A percentile compares a stretch with the other conserved stretches of the same genome.
These are phyloP conservation scores for Ulota crispa DNA, from an alignment of 225 moss, liverwort and hornwort genomes.

Conservation along the genomic window DNA sequence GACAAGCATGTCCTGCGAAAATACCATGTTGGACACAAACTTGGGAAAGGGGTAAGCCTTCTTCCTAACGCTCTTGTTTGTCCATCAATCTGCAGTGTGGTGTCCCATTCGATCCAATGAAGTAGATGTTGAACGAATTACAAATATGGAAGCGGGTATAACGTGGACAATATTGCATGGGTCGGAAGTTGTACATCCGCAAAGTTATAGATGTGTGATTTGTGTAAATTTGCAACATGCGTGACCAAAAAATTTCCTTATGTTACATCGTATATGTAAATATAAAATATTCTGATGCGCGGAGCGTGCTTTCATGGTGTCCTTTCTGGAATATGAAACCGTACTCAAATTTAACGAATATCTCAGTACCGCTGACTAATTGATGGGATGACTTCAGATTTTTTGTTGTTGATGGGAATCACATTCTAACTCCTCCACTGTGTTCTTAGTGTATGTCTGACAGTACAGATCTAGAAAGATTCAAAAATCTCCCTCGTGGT, in stretches of 20 bases:
- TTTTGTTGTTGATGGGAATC: neutral
- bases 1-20: constrained; percentile 61
- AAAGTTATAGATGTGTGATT: neutral
- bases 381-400: neutral
- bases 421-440: neutral
- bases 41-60: constrained; percentile 51
- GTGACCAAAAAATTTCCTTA: neutral
- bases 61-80: constrained; percentile 2
- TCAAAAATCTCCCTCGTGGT: neutral
- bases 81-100: neutral
- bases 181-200: neutral
- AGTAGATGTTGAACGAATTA: neutral
- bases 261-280: neutral
- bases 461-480: neutral
- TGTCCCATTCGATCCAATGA: neutral
- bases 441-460: neutral
- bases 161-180: neutral
- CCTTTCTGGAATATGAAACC: neutral
- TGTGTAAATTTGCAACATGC: constrained; percentile 1
- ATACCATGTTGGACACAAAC: constrained; percentile 52
- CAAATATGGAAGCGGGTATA: neutral
- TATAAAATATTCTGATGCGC: neutral
- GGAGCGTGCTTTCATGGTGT: neutral
- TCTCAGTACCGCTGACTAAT: neutral
- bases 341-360: neutral